Percentiles rank a stretch among this genome's conserved stretches.
Evolutionary conservation across 2,329 filamentous ascomycete genomes (phyloP).

Genomic region (Epichloe baconii): DNA sequence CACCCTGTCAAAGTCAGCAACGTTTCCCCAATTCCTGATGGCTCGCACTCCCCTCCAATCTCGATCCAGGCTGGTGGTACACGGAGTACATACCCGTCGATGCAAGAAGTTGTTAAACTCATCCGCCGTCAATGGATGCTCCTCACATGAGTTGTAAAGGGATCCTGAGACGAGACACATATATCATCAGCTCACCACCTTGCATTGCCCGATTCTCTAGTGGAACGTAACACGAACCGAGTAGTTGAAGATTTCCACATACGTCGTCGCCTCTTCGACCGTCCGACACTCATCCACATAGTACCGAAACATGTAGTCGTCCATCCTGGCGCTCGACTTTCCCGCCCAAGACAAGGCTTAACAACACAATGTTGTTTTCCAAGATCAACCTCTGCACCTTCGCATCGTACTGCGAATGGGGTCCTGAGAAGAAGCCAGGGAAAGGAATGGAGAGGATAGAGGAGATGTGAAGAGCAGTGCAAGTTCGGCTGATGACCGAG

Average conservation of each 20-base stretch:
- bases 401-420: too few relatives aligned
- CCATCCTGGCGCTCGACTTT: slow-evolving; percentile 26
- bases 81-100: slow-evolving; percentile 28
- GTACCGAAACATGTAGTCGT: slow-evolving; percentile 43
- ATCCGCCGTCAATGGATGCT: slow-evolving; percentile 36
- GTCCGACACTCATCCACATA: slow-evolving; percentile 34
- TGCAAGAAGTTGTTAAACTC: slow-evolving; percentile 47
- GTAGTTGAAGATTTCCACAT: slow-evolving; percentile 47
- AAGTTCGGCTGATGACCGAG: neutral
- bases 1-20: slow-evolving; percentile 28
- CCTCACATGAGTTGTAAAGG: slow-evolving; percentile 35
- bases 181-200: too few relatives aligned
- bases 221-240: slow-evolving; percentile 27
- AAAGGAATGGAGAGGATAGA: neutral
- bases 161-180: slow-evolving; percentile 25
- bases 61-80: neutral
- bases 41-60: neutral
- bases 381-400: too few relatives aligned
- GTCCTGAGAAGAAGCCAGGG: neutral
- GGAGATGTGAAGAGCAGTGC: neutral
- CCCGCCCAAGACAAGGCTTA: neutral
- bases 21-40: too few relatives aligned
- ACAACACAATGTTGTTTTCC: neutral
- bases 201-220: neutral
- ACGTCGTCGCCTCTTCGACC: slow-evolving; percentile 39